Base-by-base conservation (phyloP, 2,329 filamentous ascomycete species). In the Penicillium capsulatum region DNA sequence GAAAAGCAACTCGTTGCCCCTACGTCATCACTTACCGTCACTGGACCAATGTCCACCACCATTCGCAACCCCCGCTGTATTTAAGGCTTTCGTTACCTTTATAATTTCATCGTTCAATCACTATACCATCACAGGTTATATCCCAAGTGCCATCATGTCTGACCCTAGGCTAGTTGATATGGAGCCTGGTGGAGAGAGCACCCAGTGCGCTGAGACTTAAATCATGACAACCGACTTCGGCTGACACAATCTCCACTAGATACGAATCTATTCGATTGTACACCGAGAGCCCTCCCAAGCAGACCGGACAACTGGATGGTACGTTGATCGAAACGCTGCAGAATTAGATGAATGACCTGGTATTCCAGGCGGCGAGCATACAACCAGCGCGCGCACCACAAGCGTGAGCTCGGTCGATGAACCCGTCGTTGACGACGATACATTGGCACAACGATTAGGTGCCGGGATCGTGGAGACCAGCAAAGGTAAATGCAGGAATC, bases 201-300 rank as follows among this genome's bases (percentile, higher is more conserved):
- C 73, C 3, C 79, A 79, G 72, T 79, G 68, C 38, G 65, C 9
- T 24, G 9, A 15, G 19, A 11, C 3, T 16, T 14, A 14, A 28
- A 28, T 6, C 6, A 14, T 6, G 4, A 4, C 9, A 28, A n/a
- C n/a, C 26, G 5, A 28, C 26, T 28, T 4, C 6, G 4, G 9
- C 10, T 5, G n/a, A n/a, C n/a, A n/a, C n/a, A n/a, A n/a, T 28
- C 6, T 11, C 26, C 26, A 4, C 3, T 38, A 78, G 75, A 63
- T 81, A 83, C 60, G 79, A 82, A 64, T 75, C 70, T 34, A 71
- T 73, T 36, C 60, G 74, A 34, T 71, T 67, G n/a, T 68, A 73
- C 38, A 71, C 67, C 2, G 49, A 71, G 11, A 69, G 73, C 0
- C 72, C 73, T 36, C 60, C 64, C 11, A 81, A 79, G 50, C 69